These are phyloP conservation scores for Jaltomata sinuosa DNA, from an alignment of 257 asterid genomes.

Conservation along the genomic window DNA sequence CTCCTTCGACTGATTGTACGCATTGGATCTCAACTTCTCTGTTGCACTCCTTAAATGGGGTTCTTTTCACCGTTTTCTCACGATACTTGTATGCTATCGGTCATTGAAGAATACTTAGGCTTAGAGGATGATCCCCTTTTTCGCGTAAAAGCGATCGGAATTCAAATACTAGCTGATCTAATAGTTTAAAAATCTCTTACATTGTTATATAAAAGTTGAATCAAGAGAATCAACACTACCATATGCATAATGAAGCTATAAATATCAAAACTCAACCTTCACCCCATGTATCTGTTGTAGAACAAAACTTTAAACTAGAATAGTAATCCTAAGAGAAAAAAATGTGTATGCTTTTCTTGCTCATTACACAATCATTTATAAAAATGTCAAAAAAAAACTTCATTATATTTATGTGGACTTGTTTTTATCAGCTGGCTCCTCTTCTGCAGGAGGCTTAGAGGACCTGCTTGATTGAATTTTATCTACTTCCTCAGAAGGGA, in stretches of 20 bases:
- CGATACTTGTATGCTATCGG: too few species aligned
- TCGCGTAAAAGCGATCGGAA: too few species aligned
- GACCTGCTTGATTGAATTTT: slow-evolving; percentile 45
- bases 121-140: too few species aligned
- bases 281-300: background rate
- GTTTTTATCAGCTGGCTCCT: slow-evolving; percentile 31
- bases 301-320: background rate
- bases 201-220: background rate
- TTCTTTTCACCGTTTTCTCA: too few species aligned
- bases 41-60: too few species aligned
- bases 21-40: too few species aligned
- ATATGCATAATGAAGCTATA: background rate
- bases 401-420: slow-evolving; percentile 7
- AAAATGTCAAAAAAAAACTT: background rate
- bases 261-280: background rate
- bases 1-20: too few species aligned
- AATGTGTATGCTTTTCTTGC: background rate
- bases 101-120: too few species aligned
- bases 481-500: slow-evolving; percentile 38
- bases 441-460: slow-evolving; percentile 25
- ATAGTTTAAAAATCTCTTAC: background rate
- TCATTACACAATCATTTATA: background rate
- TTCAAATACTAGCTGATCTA: too few species aligned
- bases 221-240: background rate
- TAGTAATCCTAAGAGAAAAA: background rate